These are phyloP conservation scores for Mucor velutinosus DNA, from an alignment of 371 early-diverging fungal genomes.

Conservation along the genomic window DNA sequence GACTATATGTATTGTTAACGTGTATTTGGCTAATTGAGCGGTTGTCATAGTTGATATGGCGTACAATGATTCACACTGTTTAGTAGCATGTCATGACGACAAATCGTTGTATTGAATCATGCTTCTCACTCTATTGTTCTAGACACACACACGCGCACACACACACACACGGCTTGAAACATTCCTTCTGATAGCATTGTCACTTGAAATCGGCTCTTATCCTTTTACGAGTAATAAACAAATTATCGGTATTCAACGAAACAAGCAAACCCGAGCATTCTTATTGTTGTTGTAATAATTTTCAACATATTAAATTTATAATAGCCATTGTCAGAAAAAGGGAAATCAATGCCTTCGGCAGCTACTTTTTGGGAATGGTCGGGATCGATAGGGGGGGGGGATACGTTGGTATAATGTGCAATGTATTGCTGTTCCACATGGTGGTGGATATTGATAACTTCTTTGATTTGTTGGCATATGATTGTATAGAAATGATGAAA, in stretches of 20 bases:
- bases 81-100: not conserved
- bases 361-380: not conserved
- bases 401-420: not conserved
- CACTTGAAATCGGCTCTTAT: conserved; percentile 3
- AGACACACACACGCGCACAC: not conserved
- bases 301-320: conserved; percentile 3
- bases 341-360: not conserved
- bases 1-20: not conserved
- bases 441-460: not conserved
- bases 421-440: not conserved
- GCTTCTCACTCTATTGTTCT: not conserved
- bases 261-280: not conserved
- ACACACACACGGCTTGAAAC: not conserved
- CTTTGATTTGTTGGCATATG: not conserved
- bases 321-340: not conserved
- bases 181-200: not conserved
- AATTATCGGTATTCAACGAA: not conserved
- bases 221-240: conserved; percentile 2
- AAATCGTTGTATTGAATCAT: not conserved
- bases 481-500: not conserved
- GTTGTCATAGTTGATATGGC: not conserved
- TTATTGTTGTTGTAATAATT: not conserved
- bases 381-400: not conserved
- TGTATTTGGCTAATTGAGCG: not conserved
- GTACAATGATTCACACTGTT: not conserved